A percentile compares a stretch with the other conserved stretches of the same genome.
These are phyloP conservation scores for Coniochaeta hoffmannii DNA, from an alignment of 2,329 filamentous ascomycete species.

Conservation along the genomic window DNA sequence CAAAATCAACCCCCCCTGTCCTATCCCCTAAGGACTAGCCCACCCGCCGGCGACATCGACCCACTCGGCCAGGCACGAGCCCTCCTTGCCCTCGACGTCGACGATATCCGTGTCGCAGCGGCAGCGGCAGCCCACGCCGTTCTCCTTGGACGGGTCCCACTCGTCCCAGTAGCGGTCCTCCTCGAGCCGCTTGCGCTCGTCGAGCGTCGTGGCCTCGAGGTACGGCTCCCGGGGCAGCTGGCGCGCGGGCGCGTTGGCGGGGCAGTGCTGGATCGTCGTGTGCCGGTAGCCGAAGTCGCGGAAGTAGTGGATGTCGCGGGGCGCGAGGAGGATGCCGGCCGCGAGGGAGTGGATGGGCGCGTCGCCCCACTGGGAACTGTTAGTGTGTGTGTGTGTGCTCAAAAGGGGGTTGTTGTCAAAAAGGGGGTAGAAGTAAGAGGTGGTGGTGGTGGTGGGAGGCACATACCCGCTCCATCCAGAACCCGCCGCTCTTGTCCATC, in stretches of 20 bases:
- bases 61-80: slow-evolving; percentile 92
- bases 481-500: slow-evolving; percentile 97
- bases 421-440: slow-evolving; percentile 2
- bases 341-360: slow-evolving; percentile 97
- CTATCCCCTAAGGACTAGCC: slow-evolving; percentile 50
- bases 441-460: too few species aligned
- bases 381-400: slow-evolving; percentile 12
- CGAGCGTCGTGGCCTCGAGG: slow-evolving; percentile 71
- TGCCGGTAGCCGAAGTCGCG: slow-evolving; percentile 97
- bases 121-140: slow-evolving; percentile 93
- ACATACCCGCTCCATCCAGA: slow-evolving; percentile 94
- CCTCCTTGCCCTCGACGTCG: slow-evolving; percentile 95
- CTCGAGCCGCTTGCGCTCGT: slow-evolving; percentile 77
- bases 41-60: slow-evolving; percentile 95
- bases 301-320: slow-evolving; percentile 93
- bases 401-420: too few species aligned
- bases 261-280: slow-evolving; percentile 97
- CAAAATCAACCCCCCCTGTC: too few species aligned
- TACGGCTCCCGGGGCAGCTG: slow-evolving; percentile 76
- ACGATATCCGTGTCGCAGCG: slow-evolving; percentile 95
- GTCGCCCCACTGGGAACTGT: slow-evolving; percentile 74
- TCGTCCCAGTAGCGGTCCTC: slow-evolving; percentile 96
- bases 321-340: slow-evolving; percentile 75
- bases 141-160: slow-evolving; percentile 82
- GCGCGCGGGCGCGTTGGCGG: slow-evolving; percentile 83